Percentiles rank a stretch among this genome's conserved stretches.
Evolutionary conservation across 352 stramenopile genomes (phyloP).

Genomic region (Nothophytophthora sp.): DNA sequence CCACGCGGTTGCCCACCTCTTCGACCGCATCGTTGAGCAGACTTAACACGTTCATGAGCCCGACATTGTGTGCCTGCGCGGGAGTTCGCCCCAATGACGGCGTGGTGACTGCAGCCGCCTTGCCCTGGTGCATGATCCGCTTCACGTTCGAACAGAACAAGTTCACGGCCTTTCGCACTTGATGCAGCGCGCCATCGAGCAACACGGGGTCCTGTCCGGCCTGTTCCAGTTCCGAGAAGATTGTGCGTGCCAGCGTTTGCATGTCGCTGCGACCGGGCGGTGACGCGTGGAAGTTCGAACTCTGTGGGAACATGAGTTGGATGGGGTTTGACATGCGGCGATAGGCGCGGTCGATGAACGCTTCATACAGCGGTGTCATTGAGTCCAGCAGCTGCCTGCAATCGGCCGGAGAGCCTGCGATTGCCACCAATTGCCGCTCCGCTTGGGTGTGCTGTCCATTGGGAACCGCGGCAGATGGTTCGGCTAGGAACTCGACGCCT

Average conservation of each 20-base stretch:
- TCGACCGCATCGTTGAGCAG: slow-evolving; percentile 65
- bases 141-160: slow-evolving; percentile 75
- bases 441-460: neutral
- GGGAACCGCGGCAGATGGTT: slow-evolving; percentile 5
- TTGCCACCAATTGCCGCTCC: slow-evolving; percentile 23
- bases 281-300: slow-evolving; percentile 80
- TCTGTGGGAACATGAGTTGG: slow-evolving; percentile 89
- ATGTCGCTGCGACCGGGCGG: slow-evolving; percentile 82
- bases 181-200: slow-evolving; percentile 53
- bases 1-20: slow-evolving; percentile 55
- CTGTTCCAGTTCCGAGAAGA: slow-evolving; percentile 71
- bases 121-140: slow-evolving; percentile 73
- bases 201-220: slow-evolving; percentile 60
- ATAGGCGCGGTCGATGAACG: slow-evolving; percentile 68
- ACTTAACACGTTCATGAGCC: slow-evolving; percentile 63
- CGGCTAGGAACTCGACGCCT: slow-evolving; percentile 23
- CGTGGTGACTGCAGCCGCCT: slow-evolving; percentile 42
- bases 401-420: slow-evolving; percentile 44
- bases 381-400: slow-evolving; percentile 70
- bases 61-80: slow-evolving; percentile 80
- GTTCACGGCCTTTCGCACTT: slow-evolving; percentile 62
- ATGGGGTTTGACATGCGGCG: slow-evolving; percentile 74
- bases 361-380: slow-evolving; percentile 66
- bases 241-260: slow-evolving; percentile 75
- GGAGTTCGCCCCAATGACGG: slow-evolving; percentile 58